Conservation (phyloP, 345 rosid genomes). For the Eucalyptus tenuipes region DNA sequence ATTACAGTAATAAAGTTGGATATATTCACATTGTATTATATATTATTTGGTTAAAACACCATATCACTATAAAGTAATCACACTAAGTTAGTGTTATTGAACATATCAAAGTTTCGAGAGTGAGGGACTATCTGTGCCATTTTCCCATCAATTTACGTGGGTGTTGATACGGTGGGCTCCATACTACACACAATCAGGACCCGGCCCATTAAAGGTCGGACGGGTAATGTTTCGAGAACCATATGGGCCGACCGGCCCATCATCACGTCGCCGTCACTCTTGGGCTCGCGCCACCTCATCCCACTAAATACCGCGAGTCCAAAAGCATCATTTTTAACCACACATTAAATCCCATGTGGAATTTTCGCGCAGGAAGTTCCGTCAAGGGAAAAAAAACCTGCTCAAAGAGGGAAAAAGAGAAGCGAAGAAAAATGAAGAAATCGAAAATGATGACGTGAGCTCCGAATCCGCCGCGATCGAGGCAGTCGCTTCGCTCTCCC, state of each 20-base stretch:
- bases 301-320: not conserved
- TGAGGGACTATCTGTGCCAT: accelerated
- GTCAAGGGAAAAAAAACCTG: not conserved
- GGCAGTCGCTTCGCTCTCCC: not conserved
- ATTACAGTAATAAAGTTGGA: accelerated
- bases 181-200: not conserved
- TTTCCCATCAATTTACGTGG: not conserved
- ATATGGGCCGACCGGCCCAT: not conserved
- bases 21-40: too few relatives aligned
- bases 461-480: not conserved
- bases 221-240: not conserved
- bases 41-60: too few relatives aligned
- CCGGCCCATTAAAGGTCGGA: not conserved
- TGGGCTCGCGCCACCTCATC: not conserved
- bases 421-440: not conserved
- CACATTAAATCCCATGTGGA: not conserved
- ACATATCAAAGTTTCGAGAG: accelerated
- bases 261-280: not conserved
- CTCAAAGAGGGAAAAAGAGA: not conserved
- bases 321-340: not conserved
- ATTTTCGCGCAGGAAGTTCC: not conserved
- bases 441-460: not conserved
- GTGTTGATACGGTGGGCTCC: not conserved
- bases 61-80: too few relatives aligned
- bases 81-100: not conserved